Evolutionary conservation across 495 filamentous ascomycete genomes (phyloP).

Genomic region (Bacidia gigantensis): DNA sequence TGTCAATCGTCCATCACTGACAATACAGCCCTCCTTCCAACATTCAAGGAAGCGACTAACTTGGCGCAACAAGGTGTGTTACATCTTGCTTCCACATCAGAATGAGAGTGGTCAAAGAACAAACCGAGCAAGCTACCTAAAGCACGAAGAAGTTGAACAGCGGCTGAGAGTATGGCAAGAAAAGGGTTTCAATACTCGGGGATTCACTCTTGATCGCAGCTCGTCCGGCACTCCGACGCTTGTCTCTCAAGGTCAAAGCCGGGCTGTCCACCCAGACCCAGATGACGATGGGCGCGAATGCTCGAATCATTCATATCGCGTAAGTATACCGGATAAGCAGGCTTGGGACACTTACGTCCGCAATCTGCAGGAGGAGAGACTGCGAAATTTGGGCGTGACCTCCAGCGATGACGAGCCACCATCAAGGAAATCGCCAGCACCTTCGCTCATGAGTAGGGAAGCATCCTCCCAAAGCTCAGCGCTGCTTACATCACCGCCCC

Average conservation of each 20-base stretch:
- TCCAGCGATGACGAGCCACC: conserved; percentile 55
- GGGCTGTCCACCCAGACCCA: conserved; percentile 56
- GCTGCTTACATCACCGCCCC: conserved; percentile 59
- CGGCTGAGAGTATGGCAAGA: conserved; percentile 57
- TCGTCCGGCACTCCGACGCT: conserved; percentile 1
- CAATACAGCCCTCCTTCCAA: conserved; percentile 20
- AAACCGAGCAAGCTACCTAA: conserved; percentile 41
- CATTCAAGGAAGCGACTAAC: conserved; percentile 31
- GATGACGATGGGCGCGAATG: conserved; percentile 43
- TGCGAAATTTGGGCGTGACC: conserved; percentile 76
- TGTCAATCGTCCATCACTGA: conserved; percentile 18
- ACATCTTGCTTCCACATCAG: conserved; percentile 56
- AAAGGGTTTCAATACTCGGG: conserved; percentile 58
- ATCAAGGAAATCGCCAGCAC: conserved; percentile 35
- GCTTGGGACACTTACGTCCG: conserved; percentile 79
- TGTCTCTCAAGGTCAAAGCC: conserved; percentile 42
- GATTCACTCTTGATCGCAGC: conserved; percentile 46
- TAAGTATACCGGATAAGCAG: conserved; percentile 61
- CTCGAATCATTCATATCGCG: conserved; percentile 36
- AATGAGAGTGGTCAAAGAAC: conserved; percentile 32
- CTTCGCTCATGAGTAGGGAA: conserved; percentile 40
- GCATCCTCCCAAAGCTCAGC: conserved; percentile 48
- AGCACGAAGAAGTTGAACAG: conserved; percentile 43
- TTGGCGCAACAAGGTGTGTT: conserved; percentile 63
- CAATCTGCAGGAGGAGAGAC: conserved; percentile 71